Base-by-base conservation (phyloP, 257 asterid species). In the Jacaranda copaia region DNA sequence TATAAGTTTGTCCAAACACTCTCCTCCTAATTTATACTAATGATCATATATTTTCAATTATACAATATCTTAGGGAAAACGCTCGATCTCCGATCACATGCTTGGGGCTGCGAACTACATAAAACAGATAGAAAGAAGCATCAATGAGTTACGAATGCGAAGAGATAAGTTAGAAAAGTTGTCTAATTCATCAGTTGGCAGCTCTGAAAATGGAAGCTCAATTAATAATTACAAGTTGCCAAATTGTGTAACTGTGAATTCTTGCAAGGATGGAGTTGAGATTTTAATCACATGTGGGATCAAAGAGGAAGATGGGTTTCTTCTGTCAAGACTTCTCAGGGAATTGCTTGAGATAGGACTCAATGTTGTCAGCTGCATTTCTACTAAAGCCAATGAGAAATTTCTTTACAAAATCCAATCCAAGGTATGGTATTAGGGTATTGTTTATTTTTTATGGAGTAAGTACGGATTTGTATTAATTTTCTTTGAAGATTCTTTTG, bases 11-110 rank as follows among this genome's bases (percentile, higher is more conserved):
- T 25, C 32, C 32, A 25, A 25, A 25, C 2, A 25, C 32, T 25
- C 32, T 25, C 32, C 32, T 25, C 32, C 32, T 25, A 25, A 25
- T 25, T 25, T 25, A 25, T 25, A 25, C 32, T 25, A 25, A 25
- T 2, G 2, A 53, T 53, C 59, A 12, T 5, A 53, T 53, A 52
- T 52, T 4, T 52, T 1, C 19, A 40, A 40, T 4, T 40, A 46
- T 25, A 56, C 3, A 15, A 32, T 32, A 9, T 52, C 9, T 15
- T 66, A 92, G 97, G 96, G 91, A 5, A 92, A 84, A 40, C 81
- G 88, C 32, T 80, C 94, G 3, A 81, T 77, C 43, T 82, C 84
- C 0, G 93, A 92, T 70, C 90, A 85, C 56, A 81, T 88, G 77
- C 82, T 85, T 9, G 89, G 76, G 70, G 81, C 93, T 0, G 80